Evolutionary conservation across 1,284 basidiomycete species (phyloP), one percentile per base, ranked within the genome.

Genomic region (Gymnopus androsaceus): DNA sequence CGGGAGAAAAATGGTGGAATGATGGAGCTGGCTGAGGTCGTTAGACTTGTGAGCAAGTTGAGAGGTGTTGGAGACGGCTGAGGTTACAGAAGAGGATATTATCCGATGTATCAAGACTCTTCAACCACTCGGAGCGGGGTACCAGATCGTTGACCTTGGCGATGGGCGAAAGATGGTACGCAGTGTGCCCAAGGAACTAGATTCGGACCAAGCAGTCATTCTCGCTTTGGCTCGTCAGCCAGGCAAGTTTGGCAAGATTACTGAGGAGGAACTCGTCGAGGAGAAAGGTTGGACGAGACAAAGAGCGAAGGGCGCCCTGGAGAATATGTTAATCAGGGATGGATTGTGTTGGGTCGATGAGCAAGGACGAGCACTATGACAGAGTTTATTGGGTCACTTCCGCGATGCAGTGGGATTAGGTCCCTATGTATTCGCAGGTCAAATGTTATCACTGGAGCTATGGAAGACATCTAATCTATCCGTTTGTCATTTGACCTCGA

Each of bases 271-370:
- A 30, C 71, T 94, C 17, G 77, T 86, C 31, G 69, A 70, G 27
- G 69, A 76, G 44, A 82, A 82, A n/a, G 86, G 85, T 3, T 98
- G 96, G 96, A 82, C 83, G 0, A 69, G 78, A 36, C 88, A 91
- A 17, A 78, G 95, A 27, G 88, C 92, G 1, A 77, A 80, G 36
- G 82, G 85, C 4, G 94, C 90, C 2, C 70, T 99, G 64, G 88
- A 94, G 60, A 94, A 95, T 63, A 95, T 96, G 84, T 79, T 94
- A 12, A 78, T 94, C 63, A 78, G 89, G 31, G 95, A 98, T 63
- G 96, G 95, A 0, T 76, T 97, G 40, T 94, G 94, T 53, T 99
- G 96, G 96, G 69, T 98, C 31, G 96, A 99, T 67, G 87, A 91
- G 38, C 92, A 95, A n/a, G 70, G 90, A 89, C 58, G 82, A 85